Percentiles rank a stretch among this genome's conserved stretches.
These are phyloP conservation scores for Candida manassasensis DNA, from an alignment of 805 yeast genomes.

Conservation along the genomic window DNA sequence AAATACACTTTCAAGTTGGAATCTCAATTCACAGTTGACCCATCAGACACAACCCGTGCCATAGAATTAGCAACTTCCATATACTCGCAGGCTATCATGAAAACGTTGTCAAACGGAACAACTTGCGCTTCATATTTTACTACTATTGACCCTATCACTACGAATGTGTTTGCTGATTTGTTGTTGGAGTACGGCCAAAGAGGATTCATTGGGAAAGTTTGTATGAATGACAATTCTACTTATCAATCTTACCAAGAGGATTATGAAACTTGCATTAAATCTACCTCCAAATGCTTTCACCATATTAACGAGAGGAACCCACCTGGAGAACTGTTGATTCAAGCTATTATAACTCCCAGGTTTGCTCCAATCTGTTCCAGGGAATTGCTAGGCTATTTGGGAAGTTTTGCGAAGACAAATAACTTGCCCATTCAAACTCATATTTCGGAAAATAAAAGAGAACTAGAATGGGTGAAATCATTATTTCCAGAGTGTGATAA, in stretches of 20 bases:
- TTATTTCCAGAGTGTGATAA: slow-evolving; percentile 66
- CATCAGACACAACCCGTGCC: slow-evolving; percentile 25
- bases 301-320: slow-evolving; percentile 56
- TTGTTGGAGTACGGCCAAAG: slow-evolving; percentile 71
- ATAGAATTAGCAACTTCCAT: slow-evolving; percentile 52
- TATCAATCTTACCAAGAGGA: slow-evolving; percentile 68
- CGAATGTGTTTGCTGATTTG: slow-evolving; percentile 71
- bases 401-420: slow-evolving; percentile 44
- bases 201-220: slow-evolving; percentile 87
- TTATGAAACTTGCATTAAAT: slow-evolving; percentile 45
- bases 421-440: slow-evolving; percentile 82
- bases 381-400: slow-evolving; percentile 58
- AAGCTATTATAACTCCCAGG: slow-evolving; percentile 85
- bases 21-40: slow-evolving; percentile 49
- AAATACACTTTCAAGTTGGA: slow-evolving; percentile 90
- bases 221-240: slow-evolving; percentile 77
- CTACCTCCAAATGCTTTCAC: slow-evolving; percentile 53
- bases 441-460: slow-evolving; percentile 74
- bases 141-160: slow-evolving; percentile 73
- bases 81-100: slow-evolving; percentile 61
- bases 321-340: slow-evolving; percentile 41
- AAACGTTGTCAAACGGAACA: slow-evolving; percentile 77
- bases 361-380: slow-evolving; percentile 86
- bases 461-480: slow-evolving; percentile 66
- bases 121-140: slow-evolving; percentile 92